Percentiles rank a stretch among this genome's conserved stretches.
Conservation (phyloP, 805 yeast species). For the Candida andamanensis region DNA sequence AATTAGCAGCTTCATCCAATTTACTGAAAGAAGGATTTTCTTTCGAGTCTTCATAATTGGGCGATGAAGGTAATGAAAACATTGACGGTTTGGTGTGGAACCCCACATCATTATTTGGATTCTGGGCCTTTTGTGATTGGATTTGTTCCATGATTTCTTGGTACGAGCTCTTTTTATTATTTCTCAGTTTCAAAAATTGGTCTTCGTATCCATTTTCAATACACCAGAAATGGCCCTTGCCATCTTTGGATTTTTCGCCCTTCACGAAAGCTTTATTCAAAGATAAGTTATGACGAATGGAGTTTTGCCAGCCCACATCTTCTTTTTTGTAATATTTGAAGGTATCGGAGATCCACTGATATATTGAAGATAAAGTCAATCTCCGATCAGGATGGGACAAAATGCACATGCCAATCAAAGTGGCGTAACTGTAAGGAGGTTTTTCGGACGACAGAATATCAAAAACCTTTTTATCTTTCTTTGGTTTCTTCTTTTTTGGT, state of each 20-base stretch:
- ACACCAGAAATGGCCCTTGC: slow-evolving; percentile 92
- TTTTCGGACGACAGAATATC: slow-evolving; percentile 55
- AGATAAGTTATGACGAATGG: slow-evolving; percentile 91
- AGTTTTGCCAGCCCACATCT: slow-evolving; percentile 96
- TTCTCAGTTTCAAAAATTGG: slow-evolving; percentile 65
- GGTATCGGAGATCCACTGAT: slow-evolving; percentile 85
- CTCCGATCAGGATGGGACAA: slow-evolving; percentile 60
- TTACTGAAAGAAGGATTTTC: slow-evolving; percentile 1
- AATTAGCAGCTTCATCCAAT: slow-evolving; percentile 13
- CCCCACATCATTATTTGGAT: slow-evolving; percentile 1
- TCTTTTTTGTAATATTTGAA: slow-evolving; percentile 77
- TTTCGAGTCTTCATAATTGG: slow-evolving; percentile 15
- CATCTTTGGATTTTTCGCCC: slow-evolving; percentile 85
- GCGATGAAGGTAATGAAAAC: slow-evolving; percentile 28
- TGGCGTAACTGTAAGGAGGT: slow-evolving; percentile 94
- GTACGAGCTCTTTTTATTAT: slow-evolving; percentile 40
- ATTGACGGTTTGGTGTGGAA: slow-evolving; percentile 12
- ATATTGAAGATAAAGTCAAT: slow-evolving; percentile 59
- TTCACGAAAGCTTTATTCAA: slow-evolving; percentile 90
- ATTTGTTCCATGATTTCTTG: slow-evolving; percentile 43
- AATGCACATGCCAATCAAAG: slow-evolving; percentile 89
- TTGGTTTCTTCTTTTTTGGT: slow-evolving; percentile 18
- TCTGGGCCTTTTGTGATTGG: background rate
- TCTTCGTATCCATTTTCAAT: slow-evolving; percentile 79
- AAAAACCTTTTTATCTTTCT: slow-evolving; percentile 32